Evolutionary conservation across 192 early-diverging fungal species (phyloP).

Genomic region (Coemansia sp.): DNA sequence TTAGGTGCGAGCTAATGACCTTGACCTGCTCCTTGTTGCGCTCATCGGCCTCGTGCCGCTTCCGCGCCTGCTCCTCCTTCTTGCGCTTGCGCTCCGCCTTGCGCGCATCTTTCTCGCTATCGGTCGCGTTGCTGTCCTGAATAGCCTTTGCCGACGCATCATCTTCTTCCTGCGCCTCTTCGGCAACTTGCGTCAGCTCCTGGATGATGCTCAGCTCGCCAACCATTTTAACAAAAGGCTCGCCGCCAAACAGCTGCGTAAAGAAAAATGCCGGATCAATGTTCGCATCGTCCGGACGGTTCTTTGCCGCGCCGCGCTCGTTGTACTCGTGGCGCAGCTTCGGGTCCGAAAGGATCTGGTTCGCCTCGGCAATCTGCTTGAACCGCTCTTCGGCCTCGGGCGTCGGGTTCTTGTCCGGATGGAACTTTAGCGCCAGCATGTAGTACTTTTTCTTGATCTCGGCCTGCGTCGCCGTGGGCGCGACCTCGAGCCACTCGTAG

Average conservation of each 20-base stretch:
- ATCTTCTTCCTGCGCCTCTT: constrained; percentile 61
- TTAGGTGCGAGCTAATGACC: constrained; percentile 66
- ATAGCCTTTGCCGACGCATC: constrained; percentile 32
- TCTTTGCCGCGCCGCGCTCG: constrained; percentile 70
- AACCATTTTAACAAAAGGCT: constrained; percentile 95
- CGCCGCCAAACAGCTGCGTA: constrained; percentile 94
- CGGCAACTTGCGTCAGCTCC: constrained; percentile 83
- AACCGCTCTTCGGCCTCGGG: constrained; percentile 67
- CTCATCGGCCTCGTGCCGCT: constrained; percentile 61
- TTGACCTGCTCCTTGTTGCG: constrained; percentile 63
- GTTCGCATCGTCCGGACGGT: constrained; percentile 61
- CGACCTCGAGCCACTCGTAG: constrained; percentile 85
- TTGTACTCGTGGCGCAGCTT: constrained; percentile 86
- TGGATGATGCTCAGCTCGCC: constrained; percentile 95
- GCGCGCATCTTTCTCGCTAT: constrained; percentile 41
- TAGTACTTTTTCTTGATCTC: constrained; percentile 94
- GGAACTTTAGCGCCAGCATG: constrained; percentile 58
- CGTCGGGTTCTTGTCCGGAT: constrained; percentile 59
- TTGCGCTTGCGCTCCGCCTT: constrained; percentile 61
- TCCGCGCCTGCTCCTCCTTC: constrained; percentile 60
- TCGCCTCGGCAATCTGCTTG: constrained; percentile 95
- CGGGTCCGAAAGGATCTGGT: constrained; percentile 93
- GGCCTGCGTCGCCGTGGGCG: constrained; percentile 67
- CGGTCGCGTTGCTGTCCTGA: constrained; percentile 22
- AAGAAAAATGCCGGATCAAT: constrained; percentile 95